Conservation (phyloP, 768 basidiomycete genomes). For the Lactarius psammicola region DNA sequence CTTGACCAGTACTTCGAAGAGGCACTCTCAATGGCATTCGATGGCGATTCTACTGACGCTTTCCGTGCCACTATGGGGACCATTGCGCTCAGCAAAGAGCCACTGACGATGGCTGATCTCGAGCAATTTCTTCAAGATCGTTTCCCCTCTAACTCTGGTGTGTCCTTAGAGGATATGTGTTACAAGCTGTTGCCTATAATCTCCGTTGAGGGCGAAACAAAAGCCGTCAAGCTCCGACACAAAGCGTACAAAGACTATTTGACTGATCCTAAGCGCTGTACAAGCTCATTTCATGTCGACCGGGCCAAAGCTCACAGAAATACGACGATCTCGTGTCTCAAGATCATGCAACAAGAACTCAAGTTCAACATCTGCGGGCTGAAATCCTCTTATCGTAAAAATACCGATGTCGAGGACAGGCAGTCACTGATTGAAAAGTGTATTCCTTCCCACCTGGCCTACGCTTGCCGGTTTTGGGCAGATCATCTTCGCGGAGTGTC, state of each 20-base stretch:
- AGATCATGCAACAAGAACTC: slow-evolving; percentile 36
- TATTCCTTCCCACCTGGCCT: slow-evolving; percentile 37
- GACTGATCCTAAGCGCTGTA: slow-evolving; percentile 21
- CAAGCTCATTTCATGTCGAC: slow-evolving; percentile 13
- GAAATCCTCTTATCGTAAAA: slow-evolving; percentile 37
- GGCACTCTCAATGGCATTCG: slow-evolving; percentile 1
- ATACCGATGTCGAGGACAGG: slow-evolving; percentile 33
- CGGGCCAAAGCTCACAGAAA: slow-evolving; percentile 9
- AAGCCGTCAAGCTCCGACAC: slow-evolving; percentile 20
- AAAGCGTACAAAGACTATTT: slow-evolving; percentile 21
- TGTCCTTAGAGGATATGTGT: slow-evolving; percentile 16
- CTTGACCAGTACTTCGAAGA: slow-evolving; percentile 15
- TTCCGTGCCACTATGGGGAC: slow-evolving; percentile 18
- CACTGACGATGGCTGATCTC: slow-evolving; percentile 23
- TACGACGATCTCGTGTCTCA: slow-evolving; percentile 35
- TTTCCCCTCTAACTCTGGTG: neutral
- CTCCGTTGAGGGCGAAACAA: slow-evolving; percentile 9
- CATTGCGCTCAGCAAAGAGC: slow-evolving; percentile 17
- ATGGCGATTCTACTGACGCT: neutral
- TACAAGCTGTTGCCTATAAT: slow-evolving; percentile 17
- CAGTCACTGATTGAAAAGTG: slow-evolving; percentile 24
- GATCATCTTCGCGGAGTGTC: slow-evolving; percentile 31
- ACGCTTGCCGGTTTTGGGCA: slow-evolving; percentile 42
- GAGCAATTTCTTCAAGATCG: slow-evolving; percentile 8
- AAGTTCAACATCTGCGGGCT: slow-evolving; percentile 43